These are phyloP conservation scores for Nothophytophthora sp. DNA, from an alignment of 352 stramenopile species.

Conservation along the genomic window DNA sequence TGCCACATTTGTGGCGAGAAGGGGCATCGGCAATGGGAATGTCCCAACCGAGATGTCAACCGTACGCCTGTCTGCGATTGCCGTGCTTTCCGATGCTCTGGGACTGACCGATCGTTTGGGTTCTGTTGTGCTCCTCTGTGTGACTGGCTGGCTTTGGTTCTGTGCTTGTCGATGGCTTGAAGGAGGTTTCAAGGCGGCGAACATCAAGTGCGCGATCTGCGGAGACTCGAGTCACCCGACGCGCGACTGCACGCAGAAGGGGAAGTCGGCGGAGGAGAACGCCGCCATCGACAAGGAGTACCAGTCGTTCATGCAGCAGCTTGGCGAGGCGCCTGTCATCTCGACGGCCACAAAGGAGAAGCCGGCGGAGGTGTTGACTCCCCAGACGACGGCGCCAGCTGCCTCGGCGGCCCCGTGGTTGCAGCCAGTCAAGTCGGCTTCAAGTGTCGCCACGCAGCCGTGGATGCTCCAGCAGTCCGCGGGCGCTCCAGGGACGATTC, in stretches of 20 bases:
- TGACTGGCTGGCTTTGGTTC: too few relatives aligned
- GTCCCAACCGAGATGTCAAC: constrained; percentile 84
- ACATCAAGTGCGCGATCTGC: constrained; percentile 98
- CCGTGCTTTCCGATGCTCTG: neutral
- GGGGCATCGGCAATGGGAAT: constrained; percentile 97
- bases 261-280: constrained; percentile 67
- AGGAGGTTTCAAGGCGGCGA: constrained; percentile 79
- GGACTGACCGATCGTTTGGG: constrained; percentile 17
- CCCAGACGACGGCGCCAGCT: constrained; percentile 4
- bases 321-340: constrained; percentile 75
- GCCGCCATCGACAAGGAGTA: constrained; percentile 87
- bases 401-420: constrained; percentile 64
- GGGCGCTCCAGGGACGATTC: constrained; percentile 31
- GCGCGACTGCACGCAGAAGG: constrained; percentile 95
- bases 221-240: constrained; percentile 98
- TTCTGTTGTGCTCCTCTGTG: constrained; percentile 31
- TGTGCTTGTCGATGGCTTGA: constrained; percentile 4
- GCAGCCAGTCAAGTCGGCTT: constrained; percentile 53
- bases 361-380: constrained; percentile 2
- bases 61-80: constrained; percentile 46
- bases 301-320: constrained; percentile 86
- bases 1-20: constrained; percentile 98
- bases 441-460: constrained; percentile 39
- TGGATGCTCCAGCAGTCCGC: constrained; percentile 67
- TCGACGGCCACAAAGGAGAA: constrained; percentile 51